Evolutionary conservation across 2,329 filamentous ascomycete species (phyloP).

Genomic region (Colletotrichum echinochloae): DNA sequence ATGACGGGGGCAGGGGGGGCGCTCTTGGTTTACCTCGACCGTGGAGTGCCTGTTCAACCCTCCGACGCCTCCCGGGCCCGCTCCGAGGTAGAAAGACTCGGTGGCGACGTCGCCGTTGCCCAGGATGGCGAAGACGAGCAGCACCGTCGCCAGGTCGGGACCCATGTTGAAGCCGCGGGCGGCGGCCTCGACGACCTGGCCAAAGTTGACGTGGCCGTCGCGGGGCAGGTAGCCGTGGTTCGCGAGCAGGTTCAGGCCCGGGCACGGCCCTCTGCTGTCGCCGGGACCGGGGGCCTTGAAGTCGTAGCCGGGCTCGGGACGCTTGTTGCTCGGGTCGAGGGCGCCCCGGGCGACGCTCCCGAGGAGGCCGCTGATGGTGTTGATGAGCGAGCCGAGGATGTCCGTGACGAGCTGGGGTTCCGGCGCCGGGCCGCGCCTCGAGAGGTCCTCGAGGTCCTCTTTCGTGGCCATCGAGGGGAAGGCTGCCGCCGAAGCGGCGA

Average conservation of each 20-base stretch:
- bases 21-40: conserved; percentile 21
- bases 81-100: conserved; percentile 27
- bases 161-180: conserved; percentile 35
- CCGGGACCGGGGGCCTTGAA: conserved; percentile 14
- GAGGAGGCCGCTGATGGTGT: conserved; percentile 29
- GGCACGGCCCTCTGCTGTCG: conserved; percentile 49
- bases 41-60: conserved; percentile 35
- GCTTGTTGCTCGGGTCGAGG: conserved; percentile 20
- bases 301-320: conserved; percentile 29
- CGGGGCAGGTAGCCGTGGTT: conserved; percentile 58
- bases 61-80: conserved; percentile 26
- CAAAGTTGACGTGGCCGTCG: conserved; percentile 47
- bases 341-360: conserved; percentile 22
- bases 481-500: conserved; percentile 18
- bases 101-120: conserved; percentile 18
- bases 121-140: conserved; percentile 24
- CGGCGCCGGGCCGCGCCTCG: conserved; percentile 20
- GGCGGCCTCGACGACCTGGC: conserved; percentile 30
- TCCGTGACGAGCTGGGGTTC: conserved; percentile 14
- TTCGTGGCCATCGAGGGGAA: conserved; percentile 27
- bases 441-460: conserved; percentile 13
- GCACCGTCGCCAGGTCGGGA: conserved; percentile 8
- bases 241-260: conserved; percentile 58
- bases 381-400: conserved; percentile 9
- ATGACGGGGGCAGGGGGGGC: too few relatives aligned